Base-by-base conservation (phyloP, 2,329 filamentous ascomycete genomes). In the Tympanopsis confertula region DNA sequence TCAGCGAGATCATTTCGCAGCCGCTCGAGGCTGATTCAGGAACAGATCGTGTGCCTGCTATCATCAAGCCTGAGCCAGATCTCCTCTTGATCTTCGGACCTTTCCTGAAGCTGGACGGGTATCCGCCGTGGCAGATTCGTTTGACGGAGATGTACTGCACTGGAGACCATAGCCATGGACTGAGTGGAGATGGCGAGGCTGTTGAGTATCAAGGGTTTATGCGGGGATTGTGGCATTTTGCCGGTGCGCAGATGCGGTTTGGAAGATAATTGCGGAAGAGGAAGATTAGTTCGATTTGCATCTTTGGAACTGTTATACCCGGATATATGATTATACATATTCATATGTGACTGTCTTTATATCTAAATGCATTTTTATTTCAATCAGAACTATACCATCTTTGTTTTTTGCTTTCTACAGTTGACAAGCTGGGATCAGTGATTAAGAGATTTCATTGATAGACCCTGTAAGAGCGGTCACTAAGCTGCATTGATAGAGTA, bases 161-260 rank as follows among this genome's bases (percentile, higher is more conserved):
- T 12, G 71, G 72, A 40, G 83, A 88, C 53, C 86, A 86, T 7
- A 33, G 30, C 15, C 10, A 18, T 18, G 30, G 30, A 7, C 7
- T 33, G 15, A 10, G 10, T 10, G 15, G 30, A 7, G 10, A 33
- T 33, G 30, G 30, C 56, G 73, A 82, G 44, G 78, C 78, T 2
- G 88, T 98, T 14, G 87, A 87, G 33, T 98, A 98, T 58, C 88
- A 95, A 54, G 82, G 94, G 20, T 98, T 96, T 57, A 66, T 96
- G 45, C 73, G 81, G 44, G 89, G 82, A 1, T 62, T 98, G 48
- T 82, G 85, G 57, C 86, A 82, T 50, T 98, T 77, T 61, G 82
- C 86, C 7, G 80, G 78, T 46, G 89, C 88, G 3, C 84, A 94
- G 58, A 93, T 96, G 73, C 76, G 88, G 41, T 77, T 88, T 50